Percentiles rank a stretch among this genome's conserved stretches.
Conservation (phyloP, 2,329 filamentous ascomycete genomes). For the Emergomyces orientalis region DNA sequence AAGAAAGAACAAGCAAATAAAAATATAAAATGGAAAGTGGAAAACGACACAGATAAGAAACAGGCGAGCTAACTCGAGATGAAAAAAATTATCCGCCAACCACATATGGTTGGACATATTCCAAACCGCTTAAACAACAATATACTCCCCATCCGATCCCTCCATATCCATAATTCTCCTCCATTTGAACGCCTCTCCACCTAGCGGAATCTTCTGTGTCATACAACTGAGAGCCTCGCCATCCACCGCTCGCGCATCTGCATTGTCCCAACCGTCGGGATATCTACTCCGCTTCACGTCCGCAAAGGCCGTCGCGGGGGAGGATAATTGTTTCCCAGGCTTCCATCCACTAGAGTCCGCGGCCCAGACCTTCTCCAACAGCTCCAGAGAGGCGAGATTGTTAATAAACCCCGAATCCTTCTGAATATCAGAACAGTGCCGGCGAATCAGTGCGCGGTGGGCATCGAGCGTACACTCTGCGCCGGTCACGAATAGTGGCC, state of each 20-base stretch:
- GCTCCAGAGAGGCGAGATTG: slow-evolving; percentile 75
- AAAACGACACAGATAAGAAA: background rate
- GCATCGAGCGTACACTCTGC: slow-evolving; percentile 77
- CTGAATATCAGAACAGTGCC: slow-evolving; percentile 77
- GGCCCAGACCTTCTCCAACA: slow-evolving; percentile 76
- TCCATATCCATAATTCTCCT: slow-evolving; percentile 24
- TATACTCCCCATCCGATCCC: slow-evolving; percentile 25
- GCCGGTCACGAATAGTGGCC: slow-evolving; percentile 85
- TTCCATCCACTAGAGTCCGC: slow-evolving; percentile 21
- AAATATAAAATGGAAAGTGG: background rate
- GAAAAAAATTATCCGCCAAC: background rate
- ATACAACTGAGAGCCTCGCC: background rate
- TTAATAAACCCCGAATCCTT: slow-evolving; percentile 86
- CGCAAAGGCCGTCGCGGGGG: background rate
- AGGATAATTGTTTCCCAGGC: background rate
- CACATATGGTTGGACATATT: background rate
- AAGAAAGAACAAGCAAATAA: background rate
- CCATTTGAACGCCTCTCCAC: slow-evolving; percentile 22
- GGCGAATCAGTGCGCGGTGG: slow-evolving; percentile 68
- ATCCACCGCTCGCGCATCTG: too few species aligned
- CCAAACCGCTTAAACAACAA: slow-evolving; percentile 26
- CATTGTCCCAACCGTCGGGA: background rate
- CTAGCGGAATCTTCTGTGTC: slow-evolving; percentile 1
- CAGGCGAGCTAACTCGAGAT: too few species aligned
- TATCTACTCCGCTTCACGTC: background rate